Conservation (phyloP, 345 rosid genomes). For the Eucalyptus sideroxylon region DNA sequence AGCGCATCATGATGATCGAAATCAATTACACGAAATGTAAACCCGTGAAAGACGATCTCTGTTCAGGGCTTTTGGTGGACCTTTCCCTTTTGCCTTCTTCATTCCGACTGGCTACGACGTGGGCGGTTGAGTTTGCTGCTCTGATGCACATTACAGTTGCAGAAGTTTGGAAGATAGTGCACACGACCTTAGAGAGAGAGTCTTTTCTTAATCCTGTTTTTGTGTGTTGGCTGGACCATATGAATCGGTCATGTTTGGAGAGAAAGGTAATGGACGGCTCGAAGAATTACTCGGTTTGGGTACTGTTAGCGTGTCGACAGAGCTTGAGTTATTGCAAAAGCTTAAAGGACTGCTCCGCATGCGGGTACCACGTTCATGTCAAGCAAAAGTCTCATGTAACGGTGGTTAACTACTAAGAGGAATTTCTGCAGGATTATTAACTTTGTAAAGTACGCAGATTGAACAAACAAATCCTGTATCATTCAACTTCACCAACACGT, state of each 20-base stretch:
- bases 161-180: background rate
- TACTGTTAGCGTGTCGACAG: background rate
- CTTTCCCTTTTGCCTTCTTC: background rate
- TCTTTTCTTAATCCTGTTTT: background rate
- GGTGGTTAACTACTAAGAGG: background rate
- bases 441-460: background rate
- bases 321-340: background rate
- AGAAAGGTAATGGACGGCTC: background rate
- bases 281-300: background rate
- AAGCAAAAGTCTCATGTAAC: background rate
- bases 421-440: background rate
- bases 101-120: background rate
- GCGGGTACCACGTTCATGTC: background rate
- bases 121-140: background rate
- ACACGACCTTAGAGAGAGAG: background rate
- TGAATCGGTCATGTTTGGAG: background rate
- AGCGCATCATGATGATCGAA: background rate
- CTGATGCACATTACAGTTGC: background rate
- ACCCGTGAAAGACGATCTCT: background rate
- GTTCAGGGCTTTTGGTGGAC: background rate
- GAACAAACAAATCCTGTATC: background rate
- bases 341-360: background rate
- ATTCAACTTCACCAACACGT: background rate
- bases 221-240: background rate
- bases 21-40: background rate